Conservation (phyloP, 1,139 yeast genomes). For the Waltiozyma sp. region DNA sequence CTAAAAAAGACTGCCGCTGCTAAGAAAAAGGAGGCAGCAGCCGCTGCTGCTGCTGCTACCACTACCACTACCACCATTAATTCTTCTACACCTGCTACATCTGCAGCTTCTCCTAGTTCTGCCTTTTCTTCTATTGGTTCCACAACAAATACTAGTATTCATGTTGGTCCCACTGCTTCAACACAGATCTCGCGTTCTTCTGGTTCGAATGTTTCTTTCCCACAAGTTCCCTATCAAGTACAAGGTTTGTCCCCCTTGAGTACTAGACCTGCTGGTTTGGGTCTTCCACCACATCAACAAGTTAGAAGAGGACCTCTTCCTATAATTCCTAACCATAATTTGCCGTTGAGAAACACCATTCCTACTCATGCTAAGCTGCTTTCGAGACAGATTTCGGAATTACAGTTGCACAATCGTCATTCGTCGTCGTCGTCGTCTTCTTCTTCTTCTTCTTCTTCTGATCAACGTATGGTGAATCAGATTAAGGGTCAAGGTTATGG, state of each 20-base stretch:
- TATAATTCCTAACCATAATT: not conserved
- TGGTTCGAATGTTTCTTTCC: not conserved
- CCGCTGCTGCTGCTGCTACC: conserved; percentile 1
- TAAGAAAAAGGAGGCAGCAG: conserved; percentile 16
- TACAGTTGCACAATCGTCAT: not conserved
- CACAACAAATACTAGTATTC: too few species aligned
- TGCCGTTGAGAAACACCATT: not conserved
- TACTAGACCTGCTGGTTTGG: not conserved
- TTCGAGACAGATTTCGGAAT: not conserved
- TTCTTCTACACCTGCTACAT: not conserved
- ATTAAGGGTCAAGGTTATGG: too few species aligned
- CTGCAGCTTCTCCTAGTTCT: too few species aligned
- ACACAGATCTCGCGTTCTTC: too few species aligned
- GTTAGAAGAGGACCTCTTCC: not conserved
- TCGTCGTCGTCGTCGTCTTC: not conserved
- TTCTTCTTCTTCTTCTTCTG: not conserved
- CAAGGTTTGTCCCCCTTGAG: not conserved
- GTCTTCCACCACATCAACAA: not conserved
- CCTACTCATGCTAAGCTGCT: not conserved
- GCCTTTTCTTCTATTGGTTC: too few species aligned
- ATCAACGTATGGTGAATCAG: too few species aligned
- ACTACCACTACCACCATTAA: not conserved
- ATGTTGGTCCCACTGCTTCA: too few species aligned
- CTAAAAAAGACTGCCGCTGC: conserved; percentile 13
- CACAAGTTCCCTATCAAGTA: not conserved